Conservation (phyloP, 2,329 filamentous ascomycete genomes). For the Volutella citrinella region DNA sequence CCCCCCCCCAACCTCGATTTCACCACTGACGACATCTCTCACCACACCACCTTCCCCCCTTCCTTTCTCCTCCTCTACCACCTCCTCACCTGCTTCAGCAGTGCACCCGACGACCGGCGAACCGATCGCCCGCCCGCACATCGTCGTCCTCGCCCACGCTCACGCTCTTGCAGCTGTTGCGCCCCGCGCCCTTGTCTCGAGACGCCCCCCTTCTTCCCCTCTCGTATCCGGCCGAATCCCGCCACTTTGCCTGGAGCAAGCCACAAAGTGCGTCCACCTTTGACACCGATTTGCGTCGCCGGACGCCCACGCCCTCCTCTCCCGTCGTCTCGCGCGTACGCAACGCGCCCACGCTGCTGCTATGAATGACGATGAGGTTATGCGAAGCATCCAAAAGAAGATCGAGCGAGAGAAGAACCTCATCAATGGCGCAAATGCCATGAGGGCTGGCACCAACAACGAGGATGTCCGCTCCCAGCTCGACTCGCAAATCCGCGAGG, state of each 20-base stretch:
- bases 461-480: conserved; percentile 84
- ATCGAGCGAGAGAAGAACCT: conserved; percentile 96
- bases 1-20: conserved; percentile 19
- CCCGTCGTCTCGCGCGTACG: conserved; percentile 35
- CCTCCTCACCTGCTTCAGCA: conserved; percentile 7
- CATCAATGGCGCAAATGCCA: conserved; percentile 88
- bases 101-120: background rate
- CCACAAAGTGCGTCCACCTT: too few species aligned
- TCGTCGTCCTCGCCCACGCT: background rate
- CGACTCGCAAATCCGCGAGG: conserved; percentile 92
- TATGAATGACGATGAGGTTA: conserved; percentile 63
- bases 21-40: conserved; percentile 37
- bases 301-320: conserved; percentile 10
- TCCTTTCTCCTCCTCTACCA: conserved; percentile 5
- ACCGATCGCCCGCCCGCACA: too few species aligned
- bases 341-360: conserved; percentile 40
- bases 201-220: background rate
- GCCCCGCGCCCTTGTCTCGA: background rate
- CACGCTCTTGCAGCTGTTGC: background rate
- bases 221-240: background rate
- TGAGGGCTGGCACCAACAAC: conserved; percentile 96
- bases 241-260: too few species aligned
- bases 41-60: conserved; percentile 23
- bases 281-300: conserved; percentile 13
- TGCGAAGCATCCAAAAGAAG: conserved; percentile 87